phyloP scores from a whole-genome alignment of 108 stramenopile genomes.

The Nitzschia putrida region DNA sequence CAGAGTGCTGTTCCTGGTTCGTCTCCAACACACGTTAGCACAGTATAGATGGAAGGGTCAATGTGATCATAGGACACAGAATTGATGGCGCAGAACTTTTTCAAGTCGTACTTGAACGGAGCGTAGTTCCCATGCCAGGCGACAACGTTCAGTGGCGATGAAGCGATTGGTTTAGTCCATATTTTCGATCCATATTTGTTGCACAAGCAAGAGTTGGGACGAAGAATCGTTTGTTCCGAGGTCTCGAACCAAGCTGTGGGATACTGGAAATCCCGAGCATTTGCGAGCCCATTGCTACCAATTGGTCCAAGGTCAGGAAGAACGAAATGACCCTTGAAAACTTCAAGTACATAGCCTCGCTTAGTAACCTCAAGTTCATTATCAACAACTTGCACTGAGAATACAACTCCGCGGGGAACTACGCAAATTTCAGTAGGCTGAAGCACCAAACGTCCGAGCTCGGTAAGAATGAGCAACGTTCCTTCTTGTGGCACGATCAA shows the following conservation, averaged over 20 bases:
- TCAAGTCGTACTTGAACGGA: slow-evolving; percentile 90
- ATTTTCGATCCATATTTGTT: slow-evolving; percentile 76
- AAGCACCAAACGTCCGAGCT: slow-evolving; percentile 74
- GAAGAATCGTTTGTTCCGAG: not conserved
- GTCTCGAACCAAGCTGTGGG: slow-evolving; percentile 63
- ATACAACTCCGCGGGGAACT: slow-evolving; percentile 86
- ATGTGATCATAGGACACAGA: slow-evolving; percentile 91
- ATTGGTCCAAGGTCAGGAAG: slow-evolving; percentile 93
- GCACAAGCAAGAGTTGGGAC: slow-evolving; percentile 11
- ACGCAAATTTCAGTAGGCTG: slow-evolving; percentile 81
- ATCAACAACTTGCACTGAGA: slow-evolving; percentile 50
- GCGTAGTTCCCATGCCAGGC: slow-evolving; percentile 95
- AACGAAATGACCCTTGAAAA: slow-evolving; percentile 84
- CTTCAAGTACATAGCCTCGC: slow-evolving; percentile 91
- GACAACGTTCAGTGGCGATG: slow-evolving; percentile 92
- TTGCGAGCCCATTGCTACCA: slow-evolving; percentile 94
- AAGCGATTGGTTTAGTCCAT: slow-evolving; percentile 51
- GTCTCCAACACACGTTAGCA: slow-evolving; percentile 74
- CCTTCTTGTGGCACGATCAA: slow-evolving; percentile 87
- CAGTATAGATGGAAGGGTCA: slow-evolving; percentile 94
- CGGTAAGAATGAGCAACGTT: slow-evolving; percentile 73
- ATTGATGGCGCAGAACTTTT: slow-evolving; percentile 83
- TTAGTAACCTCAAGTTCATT: slow-evolving; percentile 31
- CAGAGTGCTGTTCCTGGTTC: slow-evolving; percentile 84
- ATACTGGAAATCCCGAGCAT: slow-evolving; percentile 87